These are phyloP conservation scores for Colletotrichum aenigma DNA, from an alignment of 2,329 filamentous ascomycete species.

Conservation along the genomic window DNA sequence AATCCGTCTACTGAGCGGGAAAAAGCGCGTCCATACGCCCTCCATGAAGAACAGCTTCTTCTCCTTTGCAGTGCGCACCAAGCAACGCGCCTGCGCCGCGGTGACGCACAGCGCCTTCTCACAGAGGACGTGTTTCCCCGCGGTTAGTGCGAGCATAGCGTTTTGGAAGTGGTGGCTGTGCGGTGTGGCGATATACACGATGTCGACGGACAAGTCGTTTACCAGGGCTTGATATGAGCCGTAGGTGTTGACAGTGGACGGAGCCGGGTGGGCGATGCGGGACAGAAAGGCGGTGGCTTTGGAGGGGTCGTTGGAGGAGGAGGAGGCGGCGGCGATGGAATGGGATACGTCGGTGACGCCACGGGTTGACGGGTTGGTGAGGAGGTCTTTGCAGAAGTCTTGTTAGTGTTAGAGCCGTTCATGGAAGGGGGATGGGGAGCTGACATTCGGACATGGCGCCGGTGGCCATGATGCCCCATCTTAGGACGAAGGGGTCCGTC, in stretches of 20 bases:
- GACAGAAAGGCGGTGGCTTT: slow-evolving; percentile 84
- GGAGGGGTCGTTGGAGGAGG: slow-evolving; percentile 80
- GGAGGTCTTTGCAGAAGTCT: slow-evolving; percentile 78
- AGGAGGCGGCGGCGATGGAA: slow-evolving; percentile 73
- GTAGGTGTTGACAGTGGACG: slow-evolving; percentile 71
- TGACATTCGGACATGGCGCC: slow-evolving; percentile 61
- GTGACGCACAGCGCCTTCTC: slow-evolving; percentile 91
- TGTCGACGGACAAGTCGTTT: slow-evolving; percentile 77
- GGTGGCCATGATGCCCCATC: slow-evolving; percentile 66
- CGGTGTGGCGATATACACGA: slow-evolving; percentile 87
- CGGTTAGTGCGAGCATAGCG: slow-evolving; percentile 78
- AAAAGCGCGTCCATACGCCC: slow-evolving; percentile 88
- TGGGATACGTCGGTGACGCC: slow-evolving; percentile 75
- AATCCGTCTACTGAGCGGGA: slow-evolving; percentile 79
- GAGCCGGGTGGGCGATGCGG: slow-evolving; percentile 70
- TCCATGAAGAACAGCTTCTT: slow-evolving; percentile 83
- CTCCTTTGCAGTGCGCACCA: slow-evolving; percentile 73
- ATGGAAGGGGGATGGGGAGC: slow-evolving; percentile 22
- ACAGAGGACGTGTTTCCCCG: slow-evolving; percentile 86
- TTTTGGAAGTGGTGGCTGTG: slow-evolving; percentile 95
- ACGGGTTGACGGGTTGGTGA: slow-evolving; percentile 72
- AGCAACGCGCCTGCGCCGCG: slow-evolving; percentile 73
- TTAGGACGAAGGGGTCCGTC: slow-evolving; percentile 53
- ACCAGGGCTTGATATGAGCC: slow-evolving; percentile 84
- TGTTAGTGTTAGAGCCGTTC: not conserved